phyloP scores from a whole-genome alignment of 129 eudicot species.

The Artemisia argyi region DNA sequence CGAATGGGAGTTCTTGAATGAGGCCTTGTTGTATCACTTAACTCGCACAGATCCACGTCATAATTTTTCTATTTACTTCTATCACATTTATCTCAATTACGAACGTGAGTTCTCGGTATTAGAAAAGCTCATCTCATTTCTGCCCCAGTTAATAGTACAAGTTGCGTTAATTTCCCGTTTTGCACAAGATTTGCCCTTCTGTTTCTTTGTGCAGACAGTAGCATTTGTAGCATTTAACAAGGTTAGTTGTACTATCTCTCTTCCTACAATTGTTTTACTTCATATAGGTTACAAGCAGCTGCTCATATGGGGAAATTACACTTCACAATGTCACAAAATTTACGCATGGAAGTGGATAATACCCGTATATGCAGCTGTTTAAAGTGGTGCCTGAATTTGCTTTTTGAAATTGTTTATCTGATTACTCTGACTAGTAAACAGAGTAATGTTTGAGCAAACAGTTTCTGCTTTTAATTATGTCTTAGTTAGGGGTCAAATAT shows the following conservation, averaged over 20 bases:
- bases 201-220: slow-evolving; percentile 83
- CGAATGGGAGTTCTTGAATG: slow-evolving; percentile 86
- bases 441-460: background rate
- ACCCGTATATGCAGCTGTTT: background rate
- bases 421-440: background rate
- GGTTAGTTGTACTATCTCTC: slow-evolving; percentile 44
- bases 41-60: slow-evolving; percentile 98
- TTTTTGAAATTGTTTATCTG: background rate
- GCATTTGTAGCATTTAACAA: slow-evolving; percentile 98
- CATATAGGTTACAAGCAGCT: too few species aligned
- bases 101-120: slow-evolving; percentile 59
- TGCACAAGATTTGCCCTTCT: slow-evolving; percentile 75
- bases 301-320: too few species aligned
- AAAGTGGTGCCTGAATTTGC: slow-evolving; percentile 4
- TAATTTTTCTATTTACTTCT: slow-evolving; percentile 90
- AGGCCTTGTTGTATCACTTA: slow-evolving; percentile 87
- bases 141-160: slow-evolving; percentile 89
- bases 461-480: background rate
- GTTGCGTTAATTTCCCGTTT: slow-evolving; percentile 65
- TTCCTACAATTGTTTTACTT: background rate
- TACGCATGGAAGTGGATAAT: too few species aligned
- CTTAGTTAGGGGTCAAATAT: background rate
- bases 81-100: slow-evolving; percentile 87
- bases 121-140: slow-evolving; percentile 84
- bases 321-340: too few species aligned